Evolutionary conservation across 345 rosid species (phyloP).

Genomic region (Cardiospermum halicacabum): DNA sequence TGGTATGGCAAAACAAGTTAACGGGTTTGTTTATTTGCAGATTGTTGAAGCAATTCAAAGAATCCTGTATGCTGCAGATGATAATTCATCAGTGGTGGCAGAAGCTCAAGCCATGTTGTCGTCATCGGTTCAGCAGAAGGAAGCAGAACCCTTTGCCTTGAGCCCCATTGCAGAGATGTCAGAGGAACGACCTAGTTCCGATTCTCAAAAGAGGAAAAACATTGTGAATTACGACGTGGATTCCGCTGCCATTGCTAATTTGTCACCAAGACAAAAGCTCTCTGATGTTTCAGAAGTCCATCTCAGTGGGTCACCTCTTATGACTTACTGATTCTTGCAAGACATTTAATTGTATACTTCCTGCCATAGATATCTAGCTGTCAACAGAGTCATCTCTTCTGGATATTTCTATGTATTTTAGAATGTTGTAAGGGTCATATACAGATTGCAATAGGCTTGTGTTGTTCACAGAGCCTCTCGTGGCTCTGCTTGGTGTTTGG

Average conservation of each 20-base stretch:
- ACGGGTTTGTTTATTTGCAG: slow-evolving; percentile 27
- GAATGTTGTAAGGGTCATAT: slow-evolving; percentile 6
- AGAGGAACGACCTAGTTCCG: slow-evolving; percentile 55
- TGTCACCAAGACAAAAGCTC: slow-evolving; percentile 84
- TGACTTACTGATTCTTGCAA: slow-evolving; percentile 55
- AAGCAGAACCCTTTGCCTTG: slow-evolving; percentile 34
- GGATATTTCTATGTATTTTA: slow-evolving; percentile 18
- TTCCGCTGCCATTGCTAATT: slow-evolving; percentile 53
- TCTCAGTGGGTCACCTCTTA: slow-evolving; percentile 83
- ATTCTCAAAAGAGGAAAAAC: slow-evolving; percentile 71
- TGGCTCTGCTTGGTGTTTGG: slow-evolving; percentile 1
- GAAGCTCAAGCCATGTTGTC: slow-evolving; percentile 79
- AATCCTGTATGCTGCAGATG: slow-evolving; percentile 75
- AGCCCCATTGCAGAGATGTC: slow-evolving; percentile 78
- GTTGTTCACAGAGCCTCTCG: slow-evolving; percentile 7
- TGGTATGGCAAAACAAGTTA: not conserved
- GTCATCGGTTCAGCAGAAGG: slow-evolving; percentile 34
- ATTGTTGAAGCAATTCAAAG: slow-evolving; percentile 74
- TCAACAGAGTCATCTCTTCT: slow-evolving; percentile 7
- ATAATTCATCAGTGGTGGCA: slow-evolving; percentile 53
- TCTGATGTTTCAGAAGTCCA: slow-evolving; percentile 89
- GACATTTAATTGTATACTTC: slow-evolving; percentile 5
- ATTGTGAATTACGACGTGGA: slow-evolving; percentile 74
- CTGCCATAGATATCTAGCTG: slow-evolving; percentile 5
- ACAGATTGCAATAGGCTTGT: not conserved